phyloP scores from a whole-genome alignment of 192 early-diverging fungal genomes.

The Paraglomus occultum region DNA sequence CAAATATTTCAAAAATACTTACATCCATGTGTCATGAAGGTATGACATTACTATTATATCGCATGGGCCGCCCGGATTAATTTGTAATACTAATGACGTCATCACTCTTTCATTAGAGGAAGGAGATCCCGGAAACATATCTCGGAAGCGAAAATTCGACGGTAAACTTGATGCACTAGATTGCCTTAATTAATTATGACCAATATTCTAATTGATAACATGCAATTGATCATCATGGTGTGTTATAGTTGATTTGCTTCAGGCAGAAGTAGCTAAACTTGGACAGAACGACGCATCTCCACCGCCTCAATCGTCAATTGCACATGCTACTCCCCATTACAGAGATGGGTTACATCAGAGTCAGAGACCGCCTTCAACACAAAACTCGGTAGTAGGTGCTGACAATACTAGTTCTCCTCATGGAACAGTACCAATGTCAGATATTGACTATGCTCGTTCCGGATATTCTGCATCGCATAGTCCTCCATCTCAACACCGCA shows the following conservation, averaged over 20 bases:
- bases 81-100: no score
- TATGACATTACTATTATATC: neutral
- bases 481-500: neutral
- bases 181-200: no score
- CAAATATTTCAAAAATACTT: conserved; percentile 22
- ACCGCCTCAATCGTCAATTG: neutral
- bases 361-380: neutral
- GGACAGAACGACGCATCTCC: conserved; percentile 12
- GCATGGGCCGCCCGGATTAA: neutral
- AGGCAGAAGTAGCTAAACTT: conserved; percentile 28
- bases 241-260: conserved; percentile 22
- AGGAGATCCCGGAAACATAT: neutral
- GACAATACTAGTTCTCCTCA: conserved; percentile 3
- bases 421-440: neutral
- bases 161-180: conserved; percentile 2
- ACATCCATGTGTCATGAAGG: conserved; percentile 20
- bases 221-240: neutral
- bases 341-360: conserved; percentile 14
- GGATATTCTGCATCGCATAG: no score
- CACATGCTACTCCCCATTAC: conserved; percentile 6
- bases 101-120: conserved; percentile 5
- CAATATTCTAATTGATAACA: neutral
- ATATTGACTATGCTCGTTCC: conserved; percentile 12
- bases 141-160: conserved; percentile 29
- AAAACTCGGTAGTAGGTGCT: conserved; percentile 15